Evolutionary conservation across 108 stramenopile species (phyloP), one percentile per base, ranked within the genome.

Genomic region (Cyclotella cryptica): DNA sequence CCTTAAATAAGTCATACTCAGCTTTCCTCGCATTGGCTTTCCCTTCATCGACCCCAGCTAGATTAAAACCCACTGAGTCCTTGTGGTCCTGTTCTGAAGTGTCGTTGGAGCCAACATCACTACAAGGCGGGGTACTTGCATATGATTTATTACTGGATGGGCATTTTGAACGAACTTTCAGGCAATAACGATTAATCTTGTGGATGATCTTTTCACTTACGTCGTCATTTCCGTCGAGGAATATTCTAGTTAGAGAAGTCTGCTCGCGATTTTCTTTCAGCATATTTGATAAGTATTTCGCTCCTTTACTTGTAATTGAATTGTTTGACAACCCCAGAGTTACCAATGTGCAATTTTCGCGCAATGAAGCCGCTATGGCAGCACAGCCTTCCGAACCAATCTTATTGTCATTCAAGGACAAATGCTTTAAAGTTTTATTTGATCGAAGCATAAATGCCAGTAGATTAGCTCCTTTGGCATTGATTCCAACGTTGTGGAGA

Each of bases 351-450:
- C 7, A 2, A 22, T 71, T 71, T 27, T 71, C 70, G 57, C 58
- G 41, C 40, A 71, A 28, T 15, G 57, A 54, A 21, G 70, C 42
- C 0, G 70, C 70, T 40, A 71, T 14, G 9, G 70, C 41, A 13
- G 47, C 19, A 22, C 45, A 45, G 26, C 70, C 70, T 17, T 43
- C 42, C 21, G 70, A 71, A 15, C 57, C 55, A 27, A 71, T 58
- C 18, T 30, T 58, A 22, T 71, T 71, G 42, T 58, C 70, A 27
- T 71, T 71, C 28, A 71, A 26, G 24, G 70, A 71, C 41, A 71
- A 44, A 58, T 58, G 55, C 51, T 58, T 42, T 7, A 71, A 24
- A 15, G 70, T 44, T 9, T 21, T 71, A 21, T 71, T 71, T 13
- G 29, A 52, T 2, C 51, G 70, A 5, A 71, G 40, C 19, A 41